Percentiles rank a stretch among this genome's conserved stretches.
Conservation (phyloP, 1,284 basidiomycete genomes). For the Trametes pubescens region DNA sequence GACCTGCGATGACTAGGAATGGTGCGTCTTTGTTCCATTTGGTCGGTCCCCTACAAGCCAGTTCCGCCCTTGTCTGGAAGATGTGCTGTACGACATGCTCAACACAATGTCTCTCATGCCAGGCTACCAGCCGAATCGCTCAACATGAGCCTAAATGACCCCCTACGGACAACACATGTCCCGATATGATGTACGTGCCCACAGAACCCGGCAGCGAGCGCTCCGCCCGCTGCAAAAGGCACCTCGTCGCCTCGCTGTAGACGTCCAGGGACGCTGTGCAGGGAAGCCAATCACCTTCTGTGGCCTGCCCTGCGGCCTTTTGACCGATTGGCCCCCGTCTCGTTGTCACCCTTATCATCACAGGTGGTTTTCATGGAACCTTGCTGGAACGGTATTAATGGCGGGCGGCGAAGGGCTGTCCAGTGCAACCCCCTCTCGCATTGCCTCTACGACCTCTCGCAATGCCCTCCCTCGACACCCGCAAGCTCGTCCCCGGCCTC, state of each 20-base stretch:
- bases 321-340: not conserved
- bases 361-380: slow-evolving; percentile 1
- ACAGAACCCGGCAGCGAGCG: not conserved
- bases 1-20: too few relatives aligned
- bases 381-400: not conserved
- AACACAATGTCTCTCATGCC: too few relatives aligned
- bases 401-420: not conserved
- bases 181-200: too few relatives aligned
- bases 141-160: too few relatives aligned
- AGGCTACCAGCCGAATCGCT: too few relatives aligned
- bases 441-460: slow-evolving; percentile 4
- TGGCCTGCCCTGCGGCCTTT: not conserved
- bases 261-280: not conserved
- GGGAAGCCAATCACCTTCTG: not conserved
- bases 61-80: too few relatives aligned
- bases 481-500: slow-evolving; percentile 14
- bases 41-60: too few relatives aligned
- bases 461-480: slow-evolving; percentile 16
- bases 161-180: too few relatives aligned
- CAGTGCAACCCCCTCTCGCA: not conserved
- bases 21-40: too few relatives aligned
- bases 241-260: not conserved
- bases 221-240: not conserved
- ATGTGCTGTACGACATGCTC: too few relatives aligned
- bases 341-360: not conserved